Conservation (phyloP, 2,329 filamentous ascomycete genomes). For the Pseudogymnoascus pannorum region DNA sequence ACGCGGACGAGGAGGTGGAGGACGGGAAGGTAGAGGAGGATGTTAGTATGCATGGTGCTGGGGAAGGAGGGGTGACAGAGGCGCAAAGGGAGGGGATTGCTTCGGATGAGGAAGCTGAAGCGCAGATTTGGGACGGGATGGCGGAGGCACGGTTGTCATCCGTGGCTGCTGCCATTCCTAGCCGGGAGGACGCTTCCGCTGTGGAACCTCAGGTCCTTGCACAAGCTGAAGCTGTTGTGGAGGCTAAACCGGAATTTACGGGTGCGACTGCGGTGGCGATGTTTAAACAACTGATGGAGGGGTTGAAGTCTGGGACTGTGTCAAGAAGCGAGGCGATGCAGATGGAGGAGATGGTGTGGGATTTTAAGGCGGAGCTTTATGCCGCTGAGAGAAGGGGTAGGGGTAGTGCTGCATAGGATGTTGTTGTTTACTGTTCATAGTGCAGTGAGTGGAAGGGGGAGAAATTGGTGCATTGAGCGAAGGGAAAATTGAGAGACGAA, state of each 20-base stretch:
- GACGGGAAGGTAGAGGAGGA: not conserved
- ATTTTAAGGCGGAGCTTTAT: slow-evolving; percentile 67
- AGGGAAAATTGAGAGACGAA: not conserved
- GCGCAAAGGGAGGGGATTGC: not conserved
- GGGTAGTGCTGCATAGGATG: not conserved
- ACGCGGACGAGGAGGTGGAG: not conserved
- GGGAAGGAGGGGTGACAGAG: not conserved
- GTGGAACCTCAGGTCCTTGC: not conserved
- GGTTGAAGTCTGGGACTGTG: slow-evolving; percentile 52
- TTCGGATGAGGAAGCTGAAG: not conserved
- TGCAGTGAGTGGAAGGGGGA: not conserved
- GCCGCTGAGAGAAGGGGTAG: slow-evolving; percentile 57
- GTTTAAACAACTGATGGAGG: slow-evolving; percentile 49
- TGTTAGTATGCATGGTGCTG: not conserved
- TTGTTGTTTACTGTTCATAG: not conserved
- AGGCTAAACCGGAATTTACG: not conserved
- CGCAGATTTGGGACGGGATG: not conserved
- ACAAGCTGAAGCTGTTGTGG: not conserved
- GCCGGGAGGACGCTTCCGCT: not conserved
- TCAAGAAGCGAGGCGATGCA: slow-evolving; percentile 59
- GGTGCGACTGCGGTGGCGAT: slow-evolving; percentile 44
- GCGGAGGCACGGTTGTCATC: not conserved
- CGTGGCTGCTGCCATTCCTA: not conserved
- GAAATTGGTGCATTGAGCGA: not conserved
- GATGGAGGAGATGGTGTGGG: slow-evolving; percentile 72